Evolutionary conservation across 202 grass and related monocot species (phyloP), one percentile per base, ranked within the genome.

Genomic region (Zizania palustris): DNA sequence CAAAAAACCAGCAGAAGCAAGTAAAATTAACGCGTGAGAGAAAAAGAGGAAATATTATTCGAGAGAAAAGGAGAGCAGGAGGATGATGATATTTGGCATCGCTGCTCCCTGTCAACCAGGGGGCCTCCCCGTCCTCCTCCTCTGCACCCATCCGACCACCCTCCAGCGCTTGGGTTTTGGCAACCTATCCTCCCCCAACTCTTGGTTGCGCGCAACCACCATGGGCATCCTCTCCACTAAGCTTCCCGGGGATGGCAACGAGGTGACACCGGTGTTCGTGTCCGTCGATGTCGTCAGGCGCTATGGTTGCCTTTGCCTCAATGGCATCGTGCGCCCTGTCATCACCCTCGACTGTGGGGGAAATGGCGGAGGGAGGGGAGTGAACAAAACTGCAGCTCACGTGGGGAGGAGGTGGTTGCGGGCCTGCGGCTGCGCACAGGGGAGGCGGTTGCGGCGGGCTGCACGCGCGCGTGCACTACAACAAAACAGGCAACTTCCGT

Each of bases 301-400:
- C 76, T 90, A 68, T 38, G 83, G 87, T 61, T 71, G 85, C 61
- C 75, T 93, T 33, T 86, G 85, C 65, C 91, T 97, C 19, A 89
- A 97, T 63, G 89, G 87, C 79, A 94, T 98, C 69, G 44, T 94
- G 16, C 85, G 91, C 53, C 92, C 91, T 12, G 87, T 97, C 67
- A 88, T 97, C 79, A 90, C 87, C 7, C 91, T 94, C 40, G 80
- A 76, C 35, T 98, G 91, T n/a, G n/a, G n/a, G n/a, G n/a, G n/a
- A n/a, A n/a, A n/a, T n/a, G n/a, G n/a, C n/a, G n/a, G n/a, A n/a
- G n/a, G n/a, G n/a, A n/a, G n/a, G n/a, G n/a, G n/a, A n/a, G n/a
- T n/a, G n/a, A n/a, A n/a, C n/a, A n/a, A n/a, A n/a, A n/a, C n/a
- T n/a, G n/a, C n/a, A n/a, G n/a, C n/a, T n/a, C n/a, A n/a, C n/a